phyloP scores from a whole-genome alignment of 257 asterid genomes.

The Scutellaria galericulata region DNA sequence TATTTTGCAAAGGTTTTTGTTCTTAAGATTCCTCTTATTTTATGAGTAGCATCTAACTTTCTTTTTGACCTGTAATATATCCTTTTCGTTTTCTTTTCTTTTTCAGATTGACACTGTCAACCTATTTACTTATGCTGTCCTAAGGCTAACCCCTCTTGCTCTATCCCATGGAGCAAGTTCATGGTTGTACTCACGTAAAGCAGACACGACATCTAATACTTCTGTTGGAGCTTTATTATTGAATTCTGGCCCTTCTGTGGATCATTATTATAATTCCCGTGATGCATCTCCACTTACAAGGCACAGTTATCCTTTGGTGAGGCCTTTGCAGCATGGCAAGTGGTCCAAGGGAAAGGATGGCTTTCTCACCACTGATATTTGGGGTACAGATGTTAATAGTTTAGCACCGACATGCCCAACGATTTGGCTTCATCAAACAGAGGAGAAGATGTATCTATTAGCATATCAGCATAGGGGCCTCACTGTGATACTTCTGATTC shows the following conservation, averaged over 20 bases:
- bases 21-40: constrained; percentile 5
- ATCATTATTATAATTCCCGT: constrained; percentile 54
- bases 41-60: constrained; percentile 2
- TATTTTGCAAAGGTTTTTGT: not conserved
- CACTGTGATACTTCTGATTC: constrained; percentile 75
- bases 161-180: constrained; percentile 75
- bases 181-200: constrained; percentile 71
- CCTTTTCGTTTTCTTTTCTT: not conserved
- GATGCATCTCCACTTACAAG: constrained; percentile 62
- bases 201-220: constrained; percentile 55
- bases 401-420: constrained; percentile 61
- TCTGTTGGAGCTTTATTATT: constrained; percentile 54
- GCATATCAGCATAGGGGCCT: constrained; percentile 86
- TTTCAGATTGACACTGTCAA: constrained; percentile 79
- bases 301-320: constrained; percentile 66
- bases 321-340: constrained; percentile 86
- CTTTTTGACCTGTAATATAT: constrained; percentile 17
- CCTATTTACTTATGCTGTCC: constrained; percentile 81
- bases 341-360: constrained; percentile 95
- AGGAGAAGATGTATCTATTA: constrained; percentile 81
- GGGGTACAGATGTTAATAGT: constrained; percentile 80
- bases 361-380: constrained; percentile 80
- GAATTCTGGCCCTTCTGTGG: constrained; percentile 49
- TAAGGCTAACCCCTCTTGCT: constrained; percentile 89
- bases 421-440: constrained; percentile 75